Base-by-base conservation (phyloP, 768 basidiomycete species). In the Tylopilus rubrobrunneus region DNA sequence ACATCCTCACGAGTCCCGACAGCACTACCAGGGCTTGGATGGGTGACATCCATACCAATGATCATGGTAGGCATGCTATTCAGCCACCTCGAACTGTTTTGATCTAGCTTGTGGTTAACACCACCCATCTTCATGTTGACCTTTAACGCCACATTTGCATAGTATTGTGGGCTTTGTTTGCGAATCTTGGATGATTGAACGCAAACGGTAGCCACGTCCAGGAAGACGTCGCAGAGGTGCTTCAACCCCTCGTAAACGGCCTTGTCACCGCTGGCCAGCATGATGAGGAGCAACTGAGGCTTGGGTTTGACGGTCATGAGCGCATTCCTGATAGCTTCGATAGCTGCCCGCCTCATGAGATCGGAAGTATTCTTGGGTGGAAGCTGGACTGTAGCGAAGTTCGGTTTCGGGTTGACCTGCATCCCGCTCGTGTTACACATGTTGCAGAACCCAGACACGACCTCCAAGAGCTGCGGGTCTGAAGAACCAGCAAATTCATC, bases 1-100 rank as follows among this genome's bases (percentile, higher is more conserved):
- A 52, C 15, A 27, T 40, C 37, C 70, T 53, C 52, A 70, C 68
- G 76, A 17, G 81, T 81, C 14, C 81, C 78, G 28, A 65, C 62
- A 57, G 82, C 76, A 53, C 86, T 88, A 2, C 85, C 85, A 5
- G 82, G 84, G 19, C 89, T 86, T 21, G 89, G 89, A 69, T 92
- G 89, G 2, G 87, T 91, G 23, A 89, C 87, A 47, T 81, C 81
- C 73, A 80, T 79, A 17, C 80, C 80, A 5, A 82, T 77, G 40
- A 82, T 53, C 78, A 82, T 81, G 17, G 80, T 82, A 36, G 76
- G 69, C 43, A 66, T 62, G 21, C 61, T 51, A 37, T 58, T 64
- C 28, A 82, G 64, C 76, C 74, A 78, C 37, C 17, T 58, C 29
- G 67, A 63, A 51, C 71, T 74, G n/a, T 56, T 60, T 33, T 61